These are phyloP conservation scores for Micractinium sp. DNA, from an alignment of 139 green algal species.

Conservation along the genomic window DNA sequence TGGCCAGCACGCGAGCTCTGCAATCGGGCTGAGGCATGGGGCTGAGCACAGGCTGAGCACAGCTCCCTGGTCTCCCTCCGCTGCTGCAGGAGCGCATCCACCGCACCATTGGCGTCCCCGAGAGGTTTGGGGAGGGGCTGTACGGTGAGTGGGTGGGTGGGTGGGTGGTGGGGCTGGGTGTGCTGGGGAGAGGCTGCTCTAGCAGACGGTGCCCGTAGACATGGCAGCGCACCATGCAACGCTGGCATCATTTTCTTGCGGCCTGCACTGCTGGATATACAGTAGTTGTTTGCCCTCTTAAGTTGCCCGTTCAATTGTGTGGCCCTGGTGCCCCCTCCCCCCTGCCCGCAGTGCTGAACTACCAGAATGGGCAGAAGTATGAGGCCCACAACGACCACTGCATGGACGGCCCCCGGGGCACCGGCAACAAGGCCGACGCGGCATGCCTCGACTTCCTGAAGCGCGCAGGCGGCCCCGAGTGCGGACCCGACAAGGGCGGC, in stretches of 20 bases:
- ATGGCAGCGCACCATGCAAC: too few species aligned
- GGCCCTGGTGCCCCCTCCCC: background rate
- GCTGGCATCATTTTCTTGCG: too few species aligned
- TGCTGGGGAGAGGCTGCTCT: background rate
- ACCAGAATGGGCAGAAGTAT: constrained; percentile 51
- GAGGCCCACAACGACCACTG: constrained; percentile 48
- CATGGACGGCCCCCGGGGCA: constrained; percentile 29
- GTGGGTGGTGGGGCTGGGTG: background rate
- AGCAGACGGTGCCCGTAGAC: too few species aligned
- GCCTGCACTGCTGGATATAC: too few species aligned
- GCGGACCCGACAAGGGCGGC: constrained; percentile 43
- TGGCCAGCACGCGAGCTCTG: too few species aligned
- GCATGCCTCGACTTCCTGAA: constrained; percentile 45
- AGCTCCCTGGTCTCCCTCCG: background rate
- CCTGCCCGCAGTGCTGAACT: constrained; percentile 43
- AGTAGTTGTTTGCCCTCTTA: too few species aligned
- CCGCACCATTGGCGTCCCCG: constrained; percentile 41
- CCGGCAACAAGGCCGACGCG: background rate
- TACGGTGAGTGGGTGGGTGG: constrained; percentile 15
- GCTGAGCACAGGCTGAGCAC: background rate
- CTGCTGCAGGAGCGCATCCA: constrained; percentile 42
- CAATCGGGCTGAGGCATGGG: too few species aligned
- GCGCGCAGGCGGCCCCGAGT: constrained; percentile 45
- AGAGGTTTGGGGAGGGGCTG: constrained; percentile 51
- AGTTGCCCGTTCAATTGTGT: too few species aligned